A percentile compares a stretch with the other conserved stretches of the same genome.
phyloP scores from a whole-genome alignment of 1,284 basidiomycete genomes.

The Porogramme epimiltina region DNA sequence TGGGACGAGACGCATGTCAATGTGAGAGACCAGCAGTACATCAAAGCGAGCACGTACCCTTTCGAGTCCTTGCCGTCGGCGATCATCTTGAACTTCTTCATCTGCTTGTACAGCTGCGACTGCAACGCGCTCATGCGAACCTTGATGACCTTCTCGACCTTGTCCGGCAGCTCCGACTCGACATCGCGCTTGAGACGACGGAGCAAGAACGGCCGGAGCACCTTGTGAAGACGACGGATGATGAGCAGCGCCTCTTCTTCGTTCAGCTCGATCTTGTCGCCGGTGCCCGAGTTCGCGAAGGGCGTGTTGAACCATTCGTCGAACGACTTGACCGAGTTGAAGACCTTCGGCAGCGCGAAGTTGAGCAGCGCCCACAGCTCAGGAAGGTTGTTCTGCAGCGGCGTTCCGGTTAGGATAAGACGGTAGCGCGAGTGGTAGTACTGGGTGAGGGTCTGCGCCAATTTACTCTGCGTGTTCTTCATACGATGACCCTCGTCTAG shows the following conservation, averaged over 20 bases:
- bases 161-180: conserved; percentile 96
- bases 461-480: conserved; percentile 98
- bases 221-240: conserved; percentile 98
- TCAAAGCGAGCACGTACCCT: conserved; percentile 48
- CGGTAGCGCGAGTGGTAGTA: conserved; percentile 94
- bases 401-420: conserved; percentile 96
- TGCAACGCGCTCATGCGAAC: conserved; percentile 96
- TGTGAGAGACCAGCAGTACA: conserved; percentile 2
- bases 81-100: conserved; percentile 98
- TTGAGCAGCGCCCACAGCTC: conserved; percentile 98
- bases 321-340: conserved; percentile 99
- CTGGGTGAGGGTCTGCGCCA: conserved; percentile 90
- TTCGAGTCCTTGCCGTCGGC: conserved; percentile 82
- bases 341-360: conserved; percentile 97
- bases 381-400: conserved; percentile 97
- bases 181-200: conserved; percentile 98
- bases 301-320: conserved; percentile 99
- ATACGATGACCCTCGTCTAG: conserved; percentile 98
- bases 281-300: conserved; percentile 95
- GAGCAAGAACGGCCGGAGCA: conserved; percentile 95
- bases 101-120: conserved; percentile 94
- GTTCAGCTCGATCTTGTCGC: conserved; percentile 98
- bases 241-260: conserved; percentile 99
- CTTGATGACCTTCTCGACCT: conserved; percentile 99
- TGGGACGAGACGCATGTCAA: conserved; percentile 5